Conservation (phyloP, 139 green algal genomes). For the Pedinophyceae sp. region DNA sequence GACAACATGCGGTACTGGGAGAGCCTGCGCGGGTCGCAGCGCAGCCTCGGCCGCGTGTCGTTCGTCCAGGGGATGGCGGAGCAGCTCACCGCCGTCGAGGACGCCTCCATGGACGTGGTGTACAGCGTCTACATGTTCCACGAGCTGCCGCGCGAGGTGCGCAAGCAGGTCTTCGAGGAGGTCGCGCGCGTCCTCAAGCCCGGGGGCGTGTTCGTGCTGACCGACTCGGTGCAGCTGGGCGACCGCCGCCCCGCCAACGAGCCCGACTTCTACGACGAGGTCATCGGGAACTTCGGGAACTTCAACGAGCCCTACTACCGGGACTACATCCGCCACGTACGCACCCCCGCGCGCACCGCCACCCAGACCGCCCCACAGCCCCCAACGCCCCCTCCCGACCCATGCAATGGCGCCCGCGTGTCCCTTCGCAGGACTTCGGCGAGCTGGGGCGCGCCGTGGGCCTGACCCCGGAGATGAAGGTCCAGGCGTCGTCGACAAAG, state of each 20-base stretch:
- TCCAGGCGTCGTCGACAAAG: constrained; percentile 43
- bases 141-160: constrained; percentile 49
- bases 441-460: constrained; percentile 36
- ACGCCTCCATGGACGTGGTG: constrained; percentile 8
- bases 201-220: constrained; percentile 43
- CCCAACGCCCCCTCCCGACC: too few species aligned
- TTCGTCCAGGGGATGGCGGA: constrained; percentile 12
- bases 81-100: neutral
- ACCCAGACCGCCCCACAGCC: too few species aligned
- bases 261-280: constrained; percentile 1
- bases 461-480: constrained; percentile 46
- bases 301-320: constrained; percentile 68
- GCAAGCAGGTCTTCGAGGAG: constrained; percentile 27
- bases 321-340: constrained; percentile 24
- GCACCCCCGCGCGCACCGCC: too few species aligned
- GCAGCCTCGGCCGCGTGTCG: neutral
- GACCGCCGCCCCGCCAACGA: too few species aligned
- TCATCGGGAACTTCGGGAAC: constrained; percentile 7
- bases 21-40: neutral
- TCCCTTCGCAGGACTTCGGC: too few species aligned
- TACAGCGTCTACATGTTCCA: constrained; percentile 70
- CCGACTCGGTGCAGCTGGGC: constrained; percentile 41
- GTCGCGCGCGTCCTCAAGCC: constrained; percentile 63
- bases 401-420: too few species aligned
- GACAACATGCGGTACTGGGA: constrained; percentile 24